phyloP scores from a whole-genome alignment of 805 yeast genomes.

The Candida taoyuanica region DNA sequence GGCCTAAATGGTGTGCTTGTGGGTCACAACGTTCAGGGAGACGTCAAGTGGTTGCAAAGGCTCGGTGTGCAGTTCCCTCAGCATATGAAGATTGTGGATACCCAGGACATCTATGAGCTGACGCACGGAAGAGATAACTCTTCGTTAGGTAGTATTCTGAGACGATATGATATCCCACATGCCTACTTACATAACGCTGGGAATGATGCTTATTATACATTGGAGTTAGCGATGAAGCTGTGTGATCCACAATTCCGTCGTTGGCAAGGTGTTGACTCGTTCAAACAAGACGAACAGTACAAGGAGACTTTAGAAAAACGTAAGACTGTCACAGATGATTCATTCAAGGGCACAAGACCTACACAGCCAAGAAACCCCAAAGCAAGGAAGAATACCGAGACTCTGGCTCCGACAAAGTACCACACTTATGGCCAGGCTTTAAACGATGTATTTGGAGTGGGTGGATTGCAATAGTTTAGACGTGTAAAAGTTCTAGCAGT shows the following conservation, averaged over 20 bases:
- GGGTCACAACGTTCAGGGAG: constrained; percentile 58
- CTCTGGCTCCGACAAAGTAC: constrained; percentile 1
- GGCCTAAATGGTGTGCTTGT: constrained; percentile 39
- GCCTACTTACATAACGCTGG: constrained; percentile 65
- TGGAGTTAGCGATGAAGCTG: constrained; percentile 44
- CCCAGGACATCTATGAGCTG: constrained; percentile 39
- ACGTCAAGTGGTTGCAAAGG: constrained; percentile 44
- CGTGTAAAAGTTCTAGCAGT: too few relatives aligned
- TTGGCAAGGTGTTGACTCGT: constrained; percentile 7
- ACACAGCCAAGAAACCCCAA: constrained; percentile 3
- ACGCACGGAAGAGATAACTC: constrained; percentile 37
- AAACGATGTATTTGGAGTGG: background rate
- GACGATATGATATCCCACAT: constrained; percentile 48
- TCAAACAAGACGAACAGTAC: constrained; percentile 1
- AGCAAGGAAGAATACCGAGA: constrained; percentile 1
- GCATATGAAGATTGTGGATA: constrained; percentile 37
- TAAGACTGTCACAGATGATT: background rate
- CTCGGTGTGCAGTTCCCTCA: constrained; percentile 46
- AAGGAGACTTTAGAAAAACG: constrained; percentile 1
- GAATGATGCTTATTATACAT: constrained; percentile 63
- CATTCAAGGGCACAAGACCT: constrained; percentile 2
- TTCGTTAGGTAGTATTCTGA: constrained; percentile 41
- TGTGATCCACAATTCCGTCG: constrained; percentile 43
- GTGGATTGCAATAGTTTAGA: background rate
- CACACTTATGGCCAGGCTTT: background rate